phyloP scores from a whole-genome alignment of 2,329 filamentous ascomycete species.

The Cadophora sp. region DNA sequence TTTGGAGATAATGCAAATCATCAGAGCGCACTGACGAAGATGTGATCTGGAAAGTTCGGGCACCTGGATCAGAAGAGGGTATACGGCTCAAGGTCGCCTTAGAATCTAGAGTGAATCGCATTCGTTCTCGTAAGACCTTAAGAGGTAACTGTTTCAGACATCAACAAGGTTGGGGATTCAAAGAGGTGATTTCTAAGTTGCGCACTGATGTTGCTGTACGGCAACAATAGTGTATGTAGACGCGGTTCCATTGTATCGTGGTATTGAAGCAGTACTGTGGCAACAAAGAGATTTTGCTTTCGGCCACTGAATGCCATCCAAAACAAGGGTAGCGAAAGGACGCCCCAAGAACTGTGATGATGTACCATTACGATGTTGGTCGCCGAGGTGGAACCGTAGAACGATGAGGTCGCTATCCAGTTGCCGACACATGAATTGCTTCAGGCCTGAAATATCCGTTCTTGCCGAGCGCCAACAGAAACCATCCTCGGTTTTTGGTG shows the following conservation, averaged over 20 bases:
- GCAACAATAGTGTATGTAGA: not conserved
- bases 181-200: no score
- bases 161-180: not conserved
- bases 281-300: not conserved
- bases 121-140: constrained; percentile 12
- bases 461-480: not conserved
- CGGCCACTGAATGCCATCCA: not conserved
- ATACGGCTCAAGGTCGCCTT: not conserved
- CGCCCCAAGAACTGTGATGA: not conserved
- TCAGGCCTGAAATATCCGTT: not conserved
- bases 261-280: not conserved
- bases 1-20: not conserved
- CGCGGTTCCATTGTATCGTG: not conserved
- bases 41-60: not conserved
- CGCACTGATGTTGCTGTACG: not conserved
- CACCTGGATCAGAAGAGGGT: not conserved
- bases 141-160: not conserved
- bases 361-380: no score
- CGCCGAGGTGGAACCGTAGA: no score
- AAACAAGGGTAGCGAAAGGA: not conserved
- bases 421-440: not conserved
- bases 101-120: not conserved
- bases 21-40: not conserved
- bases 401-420: no score
- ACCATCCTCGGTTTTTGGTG: not conserved